Evolutionary conservation across 805 yeast genomes (phyloP).

Genomic region (Saturnispora silvae): DNA sequence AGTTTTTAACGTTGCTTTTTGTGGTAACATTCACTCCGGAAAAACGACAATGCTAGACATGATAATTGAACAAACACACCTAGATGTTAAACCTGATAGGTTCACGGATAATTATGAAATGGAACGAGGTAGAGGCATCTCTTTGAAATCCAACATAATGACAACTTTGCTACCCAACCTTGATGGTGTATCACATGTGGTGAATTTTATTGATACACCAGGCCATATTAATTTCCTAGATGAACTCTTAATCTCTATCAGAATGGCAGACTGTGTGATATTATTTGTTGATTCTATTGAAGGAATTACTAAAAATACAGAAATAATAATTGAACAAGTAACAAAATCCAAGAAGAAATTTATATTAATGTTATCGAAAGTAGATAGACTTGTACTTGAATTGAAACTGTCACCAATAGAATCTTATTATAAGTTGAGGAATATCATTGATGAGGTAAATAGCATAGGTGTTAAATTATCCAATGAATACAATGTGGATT

Average conservation of each 20-base stretch:
- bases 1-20: slow-evolving; percentile 61
- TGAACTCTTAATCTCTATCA: slow-evolving; percentile 50
- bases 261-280: slow-evolving; percentile 53
- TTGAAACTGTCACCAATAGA: slow-evolving; percentile 65
- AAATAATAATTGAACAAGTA: slow-evolving; percentile 41
- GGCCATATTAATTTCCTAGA: slow-evolving; percentile 84
- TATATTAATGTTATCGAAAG: slow-evolving; percentile 59
- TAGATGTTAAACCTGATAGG: slow-evolving; percentile 35
- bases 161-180: slow-evolving; percentile 48
- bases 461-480: slow-evolving; percentile 28
- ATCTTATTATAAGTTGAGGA: slow-evolving; percentile 56
- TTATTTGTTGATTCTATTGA: slow-evolving; percentile 79
- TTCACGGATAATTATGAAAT: slow-evolving; percentile 64
- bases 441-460: slow-evolving; percentile 57
- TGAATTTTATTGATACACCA: slow-evolving; percentile 76
- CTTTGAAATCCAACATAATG: slow-evolving; percentile 54
- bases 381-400: slow-evolving; percentile 80
- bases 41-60: slow-evolving; percentile 71
- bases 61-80: slow-evolving; percentile 58
- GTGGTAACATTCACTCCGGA: slow-evolving; percentile 80
- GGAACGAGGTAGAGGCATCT: slow-evolving; percentile 61
- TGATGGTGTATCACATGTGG: slow-evolving; percentile 40
- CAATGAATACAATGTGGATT: slow-evolving; percentile 11
- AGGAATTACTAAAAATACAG: slow-evolving; percentile 58
- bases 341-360: slow-evolving; percentile 41